Conservation (phyloP, 441 rosid genomes). For the Breynia disticha region DNA sequence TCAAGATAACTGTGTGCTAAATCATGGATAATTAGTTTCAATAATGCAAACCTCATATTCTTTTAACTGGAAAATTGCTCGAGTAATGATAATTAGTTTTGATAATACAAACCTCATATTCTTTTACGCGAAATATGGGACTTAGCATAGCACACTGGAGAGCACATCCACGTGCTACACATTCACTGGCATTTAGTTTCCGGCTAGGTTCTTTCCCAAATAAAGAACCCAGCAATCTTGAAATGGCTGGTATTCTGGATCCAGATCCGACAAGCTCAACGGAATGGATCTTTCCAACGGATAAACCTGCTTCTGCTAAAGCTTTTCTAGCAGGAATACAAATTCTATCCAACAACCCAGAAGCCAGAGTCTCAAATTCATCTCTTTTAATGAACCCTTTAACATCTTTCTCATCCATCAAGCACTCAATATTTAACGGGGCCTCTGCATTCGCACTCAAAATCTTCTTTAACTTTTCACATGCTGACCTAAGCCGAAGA, state of each 20-base stretch:
- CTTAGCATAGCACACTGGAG: constrained; percentile 63
- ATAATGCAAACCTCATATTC: not conserved
- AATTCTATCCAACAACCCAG: constrained; percentile 33
- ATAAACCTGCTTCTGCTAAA: constrained; percentile 34
- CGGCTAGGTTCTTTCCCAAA: constrained; percentile 46
- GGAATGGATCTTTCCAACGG: constrained; percentile 30
- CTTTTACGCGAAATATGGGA: constrained; percentile 48
- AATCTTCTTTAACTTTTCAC: constrained; percentile 93
- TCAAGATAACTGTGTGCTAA: not conserved
- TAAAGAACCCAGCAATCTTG: constrained; percentile 29
- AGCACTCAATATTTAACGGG: constrained; percentile 71
- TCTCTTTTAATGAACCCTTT: constrained; percentile 84
- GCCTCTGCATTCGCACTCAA: constrained; percentile 96
- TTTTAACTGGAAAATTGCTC: not conserved
- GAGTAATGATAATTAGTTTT: constrained; percentile 1
- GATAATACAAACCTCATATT: constrained; percentile 40
- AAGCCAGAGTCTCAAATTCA: constrained; percentile 55
- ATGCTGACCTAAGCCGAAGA: constrained; percentile 66
- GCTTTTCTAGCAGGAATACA: constrained; percentile 40
- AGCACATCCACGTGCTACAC: constrained; percentile 61
- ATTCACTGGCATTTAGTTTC: constrained; percentile 52
- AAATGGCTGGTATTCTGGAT: constrained; percentile 47
- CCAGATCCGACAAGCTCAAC: constrained; percentile 60
- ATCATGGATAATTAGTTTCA: not conserved
- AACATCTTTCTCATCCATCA: constrained; percentile 97